These are phyloP conservation scores for Tuber brumale DNA, from an alignment of 495 filamentous ascomycete species.

Conservation along the genomic window DNA sequence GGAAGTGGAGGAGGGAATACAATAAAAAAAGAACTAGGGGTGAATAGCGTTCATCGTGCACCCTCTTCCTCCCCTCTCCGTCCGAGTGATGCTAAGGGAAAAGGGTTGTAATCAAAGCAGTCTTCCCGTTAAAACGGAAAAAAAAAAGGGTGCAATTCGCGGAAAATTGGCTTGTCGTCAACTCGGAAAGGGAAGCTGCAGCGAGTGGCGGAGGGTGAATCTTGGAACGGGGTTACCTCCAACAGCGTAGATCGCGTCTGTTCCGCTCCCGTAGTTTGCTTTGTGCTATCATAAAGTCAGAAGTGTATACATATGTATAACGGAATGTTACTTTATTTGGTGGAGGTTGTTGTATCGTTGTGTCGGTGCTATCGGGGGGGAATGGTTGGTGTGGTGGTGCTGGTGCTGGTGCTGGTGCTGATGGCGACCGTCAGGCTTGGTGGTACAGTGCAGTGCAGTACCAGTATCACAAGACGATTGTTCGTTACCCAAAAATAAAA, in stretches of 20 bases:
- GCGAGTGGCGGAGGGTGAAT: neutral
- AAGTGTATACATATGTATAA: neutral
- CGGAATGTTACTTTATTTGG: neutral
- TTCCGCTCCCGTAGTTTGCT: neutral
- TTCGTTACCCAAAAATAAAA: neutral
- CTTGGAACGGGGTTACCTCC: neutral
- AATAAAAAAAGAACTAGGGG: neutral
- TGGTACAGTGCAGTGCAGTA: neutral
- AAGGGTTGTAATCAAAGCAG: neutral
- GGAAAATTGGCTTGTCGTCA: neutral
- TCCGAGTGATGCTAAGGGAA: neutral
- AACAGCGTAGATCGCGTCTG: conserved; percentile 1
- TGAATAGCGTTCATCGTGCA: neutral
- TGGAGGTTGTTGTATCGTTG: neutral
- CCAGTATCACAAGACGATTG: neutral
- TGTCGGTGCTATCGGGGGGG: neutral
- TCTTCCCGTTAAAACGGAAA: neutral
- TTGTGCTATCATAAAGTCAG: neutral
- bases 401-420: neutral
- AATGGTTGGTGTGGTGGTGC: neutral
- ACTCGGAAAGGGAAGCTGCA: neutral
- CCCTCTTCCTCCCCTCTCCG: neutral
- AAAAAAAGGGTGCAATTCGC: neutral
- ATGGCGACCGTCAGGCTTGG: neutral
- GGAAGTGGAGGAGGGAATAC: neutral